Percentiles rank a stretch among this genome's conserved stretches.
These are phyloP conservation scores for Pisolithus albus DNA, from an alignment of 768 basidiomycete species.

Conservation along the genomic window DNA sequence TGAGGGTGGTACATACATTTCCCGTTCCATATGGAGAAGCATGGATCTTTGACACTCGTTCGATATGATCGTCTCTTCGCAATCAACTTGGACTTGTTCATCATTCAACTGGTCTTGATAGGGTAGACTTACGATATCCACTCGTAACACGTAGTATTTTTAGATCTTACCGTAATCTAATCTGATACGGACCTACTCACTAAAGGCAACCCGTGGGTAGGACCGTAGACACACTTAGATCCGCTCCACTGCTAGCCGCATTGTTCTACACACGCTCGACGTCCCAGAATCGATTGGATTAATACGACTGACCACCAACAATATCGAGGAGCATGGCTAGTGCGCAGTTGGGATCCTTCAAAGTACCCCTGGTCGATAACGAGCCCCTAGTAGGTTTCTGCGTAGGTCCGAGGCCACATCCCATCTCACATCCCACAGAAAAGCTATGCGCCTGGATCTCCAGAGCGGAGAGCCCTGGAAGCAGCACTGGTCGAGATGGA, in stretches of 20 bases:
- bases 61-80: too few relatives aligned
- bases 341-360: slow-evolving; percentile 80
- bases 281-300: background rate
- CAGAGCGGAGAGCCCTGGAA: slow-evolving; percentile 67
- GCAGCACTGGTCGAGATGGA: slow-evolving; percentile 76
- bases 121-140: too few relatives aligned
- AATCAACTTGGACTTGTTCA: too few relatives aligned
- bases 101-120: too few relatives aligned
- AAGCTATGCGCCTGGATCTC: slow-evolving; percentile 70
- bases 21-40: background rate
- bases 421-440: slow-evolving; percentile 37
- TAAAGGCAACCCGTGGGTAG: background rate
- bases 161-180: background rate
- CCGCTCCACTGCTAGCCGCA: slow-evolving; percentile 4
- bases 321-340: slow-evolving; percentile 42
- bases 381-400: slow-evolving; percentile 74
- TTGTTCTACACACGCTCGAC: background rate
- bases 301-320: background rate
- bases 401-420: background rate
- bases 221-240: slow-evolving; percentile 6
- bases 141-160: too few relatives aligned
- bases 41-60: too few relatives aligned
- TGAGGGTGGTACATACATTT: slow-evolving; percentile 14
- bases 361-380: slow-evolving; percentile 80
- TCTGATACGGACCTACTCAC: background rate